Percentiles rank a stretch among this genome's conserved stretches.
These are phyloP conservation scores for Dendrobium huoshanense DNA, from an alignment of 106 monocot species.

Conservation along the genomic window DNA sequence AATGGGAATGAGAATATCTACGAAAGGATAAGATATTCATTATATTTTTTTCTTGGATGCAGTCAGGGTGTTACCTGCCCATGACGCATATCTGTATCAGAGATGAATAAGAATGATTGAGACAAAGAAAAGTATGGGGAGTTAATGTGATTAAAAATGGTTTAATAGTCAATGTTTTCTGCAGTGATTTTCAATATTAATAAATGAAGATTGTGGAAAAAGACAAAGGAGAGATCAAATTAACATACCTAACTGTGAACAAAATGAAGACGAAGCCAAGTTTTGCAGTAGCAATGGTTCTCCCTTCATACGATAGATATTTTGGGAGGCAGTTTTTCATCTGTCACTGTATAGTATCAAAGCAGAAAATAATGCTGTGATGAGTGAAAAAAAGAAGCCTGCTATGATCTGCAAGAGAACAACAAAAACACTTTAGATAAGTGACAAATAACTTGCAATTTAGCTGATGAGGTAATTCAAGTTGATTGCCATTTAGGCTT, in stretches of 20 bases:
- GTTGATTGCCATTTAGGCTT: too few relatives aligned
- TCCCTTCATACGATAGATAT: background rate
- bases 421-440: background rate
- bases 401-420: slow-evolving; percentile 6
- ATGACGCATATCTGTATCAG: background rate
- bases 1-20: too few relatives aligned
- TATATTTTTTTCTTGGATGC: too few relatives aligned
- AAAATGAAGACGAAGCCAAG: too few relatives aligned
- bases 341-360: background rate
- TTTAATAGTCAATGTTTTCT: background rate
- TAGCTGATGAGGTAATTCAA: too few relatives aligned
- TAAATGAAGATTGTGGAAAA: background rate
- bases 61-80: background rate
- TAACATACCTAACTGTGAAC: background rate
- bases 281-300: background rate
- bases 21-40: background rate
- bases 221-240: background rate
- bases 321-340: background rate
- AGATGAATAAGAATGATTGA: background rate
- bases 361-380: background rate
- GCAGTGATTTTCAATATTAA: background rate
- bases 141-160: background rate
- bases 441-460: background rate
- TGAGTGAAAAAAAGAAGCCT: slow-evolving; percentile 3
- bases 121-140: background rate